A percentile compares a stretch with the other conserved stretches of the same genome.
These are phyloP conservation scores for Schoenoplectus tabernaemontani DNA, from an alignment of 202 grass and related monocot genomes.

Conservation along the genomic window DNA sequence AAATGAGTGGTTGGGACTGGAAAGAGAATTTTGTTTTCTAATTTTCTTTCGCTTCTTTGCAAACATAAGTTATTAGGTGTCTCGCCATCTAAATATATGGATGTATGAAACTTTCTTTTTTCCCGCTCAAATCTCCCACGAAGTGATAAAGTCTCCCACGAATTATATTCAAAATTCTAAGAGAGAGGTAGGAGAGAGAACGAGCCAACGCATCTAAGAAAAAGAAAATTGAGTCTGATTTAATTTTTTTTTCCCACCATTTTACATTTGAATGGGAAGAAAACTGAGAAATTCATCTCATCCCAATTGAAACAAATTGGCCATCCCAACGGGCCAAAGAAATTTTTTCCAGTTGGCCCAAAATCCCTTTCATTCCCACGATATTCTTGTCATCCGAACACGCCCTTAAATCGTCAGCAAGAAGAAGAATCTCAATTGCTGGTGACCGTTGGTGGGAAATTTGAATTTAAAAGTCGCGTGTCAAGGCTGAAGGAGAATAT, in stretches of 20 bases:
- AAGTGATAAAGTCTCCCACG: not conserved
- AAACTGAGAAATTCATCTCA: not conserved
- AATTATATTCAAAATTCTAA: not conserved
- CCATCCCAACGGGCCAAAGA: not conserved
- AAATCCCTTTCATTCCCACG: not conserved
- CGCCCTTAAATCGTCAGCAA: no score
- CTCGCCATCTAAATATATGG: not conserved
- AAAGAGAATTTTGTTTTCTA: not conserved
- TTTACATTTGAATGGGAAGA: not conserved
- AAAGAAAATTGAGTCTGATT: not conserved
- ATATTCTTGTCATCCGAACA: not conserved
- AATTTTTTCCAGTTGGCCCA: not conserved
- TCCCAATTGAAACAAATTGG: not conserved
- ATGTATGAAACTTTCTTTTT: not conserved
- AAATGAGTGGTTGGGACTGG: not conserved
- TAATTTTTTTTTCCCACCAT: not conserved
- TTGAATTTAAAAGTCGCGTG: no score
- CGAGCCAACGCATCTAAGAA: not conserved
- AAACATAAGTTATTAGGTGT: not conserved
- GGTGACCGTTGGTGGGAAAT: no score
- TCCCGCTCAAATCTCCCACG: not conserved
- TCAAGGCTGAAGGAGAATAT: no score
- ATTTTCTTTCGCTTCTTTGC: not conserved
- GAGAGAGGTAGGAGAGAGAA: not conserved
- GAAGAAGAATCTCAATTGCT: no score